Conservation (phyloP, 306 rosid species). For the Notholithocarpus densiflorus region DNA sequence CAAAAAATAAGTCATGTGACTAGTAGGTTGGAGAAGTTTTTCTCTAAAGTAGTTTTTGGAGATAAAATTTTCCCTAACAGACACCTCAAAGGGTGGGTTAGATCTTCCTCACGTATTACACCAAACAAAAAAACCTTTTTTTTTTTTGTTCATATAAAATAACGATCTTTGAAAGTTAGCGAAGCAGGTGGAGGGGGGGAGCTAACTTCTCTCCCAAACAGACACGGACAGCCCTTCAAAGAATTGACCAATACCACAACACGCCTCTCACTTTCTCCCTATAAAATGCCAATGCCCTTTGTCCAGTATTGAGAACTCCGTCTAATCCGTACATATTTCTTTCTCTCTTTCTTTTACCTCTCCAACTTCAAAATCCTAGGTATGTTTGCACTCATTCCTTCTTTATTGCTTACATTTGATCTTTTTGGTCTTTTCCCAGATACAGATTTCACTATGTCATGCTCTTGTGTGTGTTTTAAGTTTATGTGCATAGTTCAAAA, state of each 20-base stretch:
- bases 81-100: too few relatives aligned
- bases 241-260: constrained; percentile 19
- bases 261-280: neutral
- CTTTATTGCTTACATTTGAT: neutral
- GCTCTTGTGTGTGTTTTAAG: neutral
- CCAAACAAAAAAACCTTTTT: too few relatives aligned
- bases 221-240: constrained; percentile 11
- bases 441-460: neutral
- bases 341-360: neutral
- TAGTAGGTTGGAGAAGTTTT: too few relatives aligned
- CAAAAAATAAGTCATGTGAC: too few relatives aligned
- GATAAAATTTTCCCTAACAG: too few relatives aligned
- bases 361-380: neutral
- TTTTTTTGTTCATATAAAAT: neutral
- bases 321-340: neutral
- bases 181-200: constrained; percentile 28
- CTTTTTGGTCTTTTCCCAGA: neutral
- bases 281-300: neutral
- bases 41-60: too few relatives aligned
- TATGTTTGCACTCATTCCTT: neutral
- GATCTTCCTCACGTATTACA: too few relatives aligned
- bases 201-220: constrained; percentile 36
- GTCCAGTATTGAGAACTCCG: neutral
- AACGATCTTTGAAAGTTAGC: constrained; percentile 20
- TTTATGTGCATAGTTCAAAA: neutral